phyloP scores from a whole-genome alignment of 768 basidiomycete species.

The Termitomyces sp. region DNA sequence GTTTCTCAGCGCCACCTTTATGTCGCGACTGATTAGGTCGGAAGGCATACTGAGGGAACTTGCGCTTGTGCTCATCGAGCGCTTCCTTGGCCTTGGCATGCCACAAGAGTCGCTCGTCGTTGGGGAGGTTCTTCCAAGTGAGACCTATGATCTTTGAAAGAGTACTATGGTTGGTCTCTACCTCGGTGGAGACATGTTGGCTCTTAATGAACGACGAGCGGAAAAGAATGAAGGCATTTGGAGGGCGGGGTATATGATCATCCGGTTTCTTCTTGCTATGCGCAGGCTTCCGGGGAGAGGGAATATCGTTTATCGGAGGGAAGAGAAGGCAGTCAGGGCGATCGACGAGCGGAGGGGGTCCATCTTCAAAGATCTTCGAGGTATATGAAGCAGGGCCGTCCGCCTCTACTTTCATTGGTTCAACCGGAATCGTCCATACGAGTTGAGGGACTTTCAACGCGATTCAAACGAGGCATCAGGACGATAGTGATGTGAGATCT shows the following conservation, averaged over 20 bases:
- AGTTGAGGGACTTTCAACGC: slow-evolving; percentile 31
- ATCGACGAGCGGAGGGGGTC: slow-evolving; percentile 34
- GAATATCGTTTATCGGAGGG: slow-evolving; percentile 37
- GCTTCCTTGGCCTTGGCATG: slow-evolving; percentile 69
- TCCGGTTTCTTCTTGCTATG: slow-evolving; percentile 70
- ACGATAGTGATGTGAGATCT: slow-evolving; percentile 12
- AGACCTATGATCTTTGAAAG: slow-evolving; percentile 82
- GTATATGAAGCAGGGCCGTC: slow-evolving; percentile 46
- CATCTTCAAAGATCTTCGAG: slow-evolving; percentile 49
- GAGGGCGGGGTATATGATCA: slow-evolving; percentile 77
- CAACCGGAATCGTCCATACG: slow-evolving; percentile 40
- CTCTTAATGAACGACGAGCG: slow-evolving; percentile 78
- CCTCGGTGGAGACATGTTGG: slow-evolving; percentile 69
- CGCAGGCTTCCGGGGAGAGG: slow-evolving; percentile 37
- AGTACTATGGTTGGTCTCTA: slow-evolving; percentile 81
- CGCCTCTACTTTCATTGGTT: slow-evolving; percentile 21
- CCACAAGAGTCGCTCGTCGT: slow-evolving; percentile 75
- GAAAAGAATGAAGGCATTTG: slow-evolving; percentile 86
- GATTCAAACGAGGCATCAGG: slow-evolving; percentile 6
- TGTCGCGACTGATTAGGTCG: slow-evolving; percentile 50
- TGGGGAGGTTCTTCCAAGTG: slow-evolving; percentile 75
- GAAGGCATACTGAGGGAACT: slow-evolving; percentile 75
- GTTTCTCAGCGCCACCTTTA: slow-evolving; percentile 40
- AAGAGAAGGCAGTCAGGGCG: slow-evolving; percentile 48
- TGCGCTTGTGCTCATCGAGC: slow-evolving; percentile 68